phyloP scores from a whole-genome alignment of 140 eudicot species.

The Stevia rebaudiana region DNA sequence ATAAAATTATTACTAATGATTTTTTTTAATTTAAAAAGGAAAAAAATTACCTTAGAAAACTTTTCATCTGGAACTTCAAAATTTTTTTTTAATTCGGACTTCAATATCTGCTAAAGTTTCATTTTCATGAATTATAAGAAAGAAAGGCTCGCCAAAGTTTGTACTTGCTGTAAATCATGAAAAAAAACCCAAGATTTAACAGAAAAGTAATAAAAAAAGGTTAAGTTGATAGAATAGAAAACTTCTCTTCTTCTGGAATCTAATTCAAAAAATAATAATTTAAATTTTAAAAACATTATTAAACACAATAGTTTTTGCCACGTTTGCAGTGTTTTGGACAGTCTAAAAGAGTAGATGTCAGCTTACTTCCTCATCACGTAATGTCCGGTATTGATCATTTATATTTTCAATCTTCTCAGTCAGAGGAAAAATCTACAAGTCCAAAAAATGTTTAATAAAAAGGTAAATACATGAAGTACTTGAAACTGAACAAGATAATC shows the following conservation, averaged over 20 bases:
- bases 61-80: too few species aligned
- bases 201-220: not conserved
- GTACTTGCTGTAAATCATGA: constrained; percentile 50
- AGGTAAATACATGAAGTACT: not conserved
- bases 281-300: not conserved
- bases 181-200: not conserved
- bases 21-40: too few species aligned
- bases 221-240: not conserved
- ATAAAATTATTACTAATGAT: too few species aligned
- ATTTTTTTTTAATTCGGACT: too few species aligned
- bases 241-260: constrained; percentile 80
- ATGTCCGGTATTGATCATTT: constrained; percentile 67
- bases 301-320: not conserved
- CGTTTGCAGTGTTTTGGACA: not conserved
- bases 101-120: constrained; percentile 65
- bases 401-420: constrained; percentile 58
- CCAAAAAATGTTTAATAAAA: not conserved
- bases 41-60: too few species aligned
- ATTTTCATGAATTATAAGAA: constrained; percentile 58
- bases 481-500: not conserved
- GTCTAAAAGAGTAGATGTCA: not conserved
- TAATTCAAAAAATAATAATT: constrained; percentile 11
- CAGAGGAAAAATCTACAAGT: constrained; percentile 46
- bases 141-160: constrained; percentile 84
- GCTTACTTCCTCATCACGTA: constrained; percentile 66